Percentiles rank a stretch among this genome's conserved stretches.
Conservation (phyloP, 192 early-diverging fungal genomes). For the Coemansia sp. region DNA sequence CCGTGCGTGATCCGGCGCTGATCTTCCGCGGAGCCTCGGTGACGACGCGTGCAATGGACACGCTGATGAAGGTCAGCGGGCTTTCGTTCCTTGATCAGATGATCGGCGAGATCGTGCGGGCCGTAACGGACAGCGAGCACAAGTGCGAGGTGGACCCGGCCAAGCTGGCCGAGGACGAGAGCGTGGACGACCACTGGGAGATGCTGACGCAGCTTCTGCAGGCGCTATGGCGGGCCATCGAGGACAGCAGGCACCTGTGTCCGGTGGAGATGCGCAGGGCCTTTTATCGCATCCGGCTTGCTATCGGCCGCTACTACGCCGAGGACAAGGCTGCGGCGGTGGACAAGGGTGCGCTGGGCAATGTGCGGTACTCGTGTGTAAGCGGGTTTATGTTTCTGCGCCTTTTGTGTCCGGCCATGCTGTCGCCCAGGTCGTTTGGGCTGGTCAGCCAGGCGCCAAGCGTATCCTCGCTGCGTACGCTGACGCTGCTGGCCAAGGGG, state of each 20-base stretch:
- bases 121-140: conserved; percentile 53
- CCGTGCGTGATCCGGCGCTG: conserved; percentile 42
- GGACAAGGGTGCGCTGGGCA: not conserved
- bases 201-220: conserved; percentile 53
- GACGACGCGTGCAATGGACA: conserved; percentile 66
- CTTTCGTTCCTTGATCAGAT: conserved; percentile 63
- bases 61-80: conserved; percentile 68
- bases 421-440: conserved; percentile 69
- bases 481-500: conserved; percentile 73
- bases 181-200: conserved; percentile 51
- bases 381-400: conserved; percentile 74
- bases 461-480: conserved; percentile 57
- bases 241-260: conserved; percentile 30
- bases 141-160: conserved; percentile 68
- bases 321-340: not conserved
- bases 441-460: conserved; percentile 63
- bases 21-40: conserved; percentile 64
- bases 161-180: conserved; percentile 13
- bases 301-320: conserved; percentile 14
- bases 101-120: conserved; percentile 63
- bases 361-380: conserved; percentile 51
- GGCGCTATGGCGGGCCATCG: conserved; percentile 55
- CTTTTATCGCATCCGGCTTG: conserved; percentile 31
- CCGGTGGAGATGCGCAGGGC: conserved; percentile 52
- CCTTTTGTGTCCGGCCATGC: conserved; percentile 70